Percentiles rank a stretch among this genome's conserved stretches.
Conservation (phyloP, 139 green algal species). For the Chlamydomonas sp. region DNA sequence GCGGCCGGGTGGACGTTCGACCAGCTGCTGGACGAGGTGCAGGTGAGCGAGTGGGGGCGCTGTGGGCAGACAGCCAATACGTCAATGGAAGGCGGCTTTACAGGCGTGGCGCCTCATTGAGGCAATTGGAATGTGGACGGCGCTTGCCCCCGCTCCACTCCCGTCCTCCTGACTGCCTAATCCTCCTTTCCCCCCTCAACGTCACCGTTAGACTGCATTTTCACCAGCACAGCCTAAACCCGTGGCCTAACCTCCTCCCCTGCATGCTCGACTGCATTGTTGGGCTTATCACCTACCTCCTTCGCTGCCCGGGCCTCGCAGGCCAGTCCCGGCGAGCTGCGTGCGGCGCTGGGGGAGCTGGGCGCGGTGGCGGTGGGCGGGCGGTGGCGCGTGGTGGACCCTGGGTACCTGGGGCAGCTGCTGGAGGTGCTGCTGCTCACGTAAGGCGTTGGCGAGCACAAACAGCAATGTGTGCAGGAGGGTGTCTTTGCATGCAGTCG, state of each 20-base stretch:
- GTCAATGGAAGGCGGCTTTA: too few species aligned
- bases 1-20: conserved; percentile 43
- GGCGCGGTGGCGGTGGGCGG: conserved; percentile 56
- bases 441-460: conserved; percentile 20
- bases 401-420: conserved; percentile 56
- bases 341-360: conserved; percentile 40
- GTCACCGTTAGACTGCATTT: neutral
- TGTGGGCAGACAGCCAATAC: neutral
- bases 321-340: conserved; percentile 62
- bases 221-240: too few species aligned
- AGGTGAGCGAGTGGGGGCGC: conserved; percentile 34
- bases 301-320: conserved; percentile 22
- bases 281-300: neutral
- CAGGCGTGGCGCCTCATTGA: too few species aligned
- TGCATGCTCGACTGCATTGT: neutral
- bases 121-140: too few species aligned
- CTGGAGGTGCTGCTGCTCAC: conserved; percentile 69
- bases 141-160: too few species aligned
- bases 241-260: too few species aligned
- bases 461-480: too few species aligned
- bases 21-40: conserved; percentile 58
- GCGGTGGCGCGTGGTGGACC: conserved; percentile 56
- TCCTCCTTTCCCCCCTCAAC: neutral
- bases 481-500: too few species aligned
- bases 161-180: neutral